Percentiles rank a stretch among this genome's conserved stretches.
phyloP scores from a whole-genome alignment of 2,329 filamentous ascomycete species.

The Monosporascus sp. region DNA sequence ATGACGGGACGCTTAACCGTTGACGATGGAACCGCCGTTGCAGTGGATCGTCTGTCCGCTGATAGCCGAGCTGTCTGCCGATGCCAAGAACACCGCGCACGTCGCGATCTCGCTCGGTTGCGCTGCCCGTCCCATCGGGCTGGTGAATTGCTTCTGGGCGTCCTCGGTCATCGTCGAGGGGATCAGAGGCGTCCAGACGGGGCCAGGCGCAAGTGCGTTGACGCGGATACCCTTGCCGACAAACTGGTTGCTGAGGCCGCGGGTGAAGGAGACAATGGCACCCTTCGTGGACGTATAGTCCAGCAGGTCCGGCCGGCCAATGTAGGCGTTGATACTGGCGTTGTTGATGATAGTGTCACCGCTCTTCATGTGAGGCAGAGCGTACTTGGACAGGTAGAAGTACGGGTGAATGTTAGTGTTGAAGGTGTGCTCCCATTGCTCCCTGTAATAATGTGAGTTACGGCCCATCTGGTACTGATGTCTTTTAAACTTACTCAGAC shows the following conservation, averaged over 20 bases:
- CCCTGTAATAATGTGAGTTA: conserved; percentile 33
- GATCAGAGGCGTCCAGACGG: conserved; percentile 74
- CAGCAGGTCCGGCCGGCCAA: conserved; percentile 72
- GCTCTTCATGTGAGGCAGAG: conserved; percentile 66
- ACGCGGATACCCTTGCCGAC: conserved; percentile 60
- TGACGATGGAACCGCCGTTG: conserved; percentile 45
- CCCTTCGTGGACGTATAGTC: conserved; percentile 80
- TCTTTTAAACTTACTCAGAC: conserved; percentile 47
- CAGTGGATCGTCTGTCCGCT: conserved; percentile 62
- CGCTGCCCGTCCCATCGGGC: conserved; percentile 70
- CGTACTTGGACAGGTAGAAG: conserved; percentile 77
- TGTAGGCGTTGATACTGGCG: conserved; percentile 76
- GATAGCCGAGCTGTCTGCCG: conserved; percentile 66
- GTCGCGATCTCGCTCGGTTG: conserved; percentile 80
- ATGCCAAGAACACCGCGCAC: conserved; percentile 76
- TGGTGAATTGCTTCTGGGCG: conserved; percentile 66
- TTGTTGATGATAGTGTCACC: conserved; percentile 81
- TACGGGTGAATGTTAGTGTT: conserved; percentile 77
- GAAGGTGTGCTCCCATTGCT: conserved; percentile 77
- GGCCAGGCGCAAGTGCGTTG: conserved; percentile 63
- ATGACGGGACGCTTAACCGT: conserved; percentile 30
- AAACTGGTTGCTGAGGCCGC: conserved; percentile 70
- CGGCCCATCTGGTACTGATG: not conserved
- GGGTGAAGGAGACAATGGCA: conserved; percentile 73
- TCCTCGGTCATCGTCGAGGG: conserved; percentile 65